phyloP scores from a whole-genome alignment of 805 yeast genomes.

The Teunomyces barrocoloradensis region DNA sequence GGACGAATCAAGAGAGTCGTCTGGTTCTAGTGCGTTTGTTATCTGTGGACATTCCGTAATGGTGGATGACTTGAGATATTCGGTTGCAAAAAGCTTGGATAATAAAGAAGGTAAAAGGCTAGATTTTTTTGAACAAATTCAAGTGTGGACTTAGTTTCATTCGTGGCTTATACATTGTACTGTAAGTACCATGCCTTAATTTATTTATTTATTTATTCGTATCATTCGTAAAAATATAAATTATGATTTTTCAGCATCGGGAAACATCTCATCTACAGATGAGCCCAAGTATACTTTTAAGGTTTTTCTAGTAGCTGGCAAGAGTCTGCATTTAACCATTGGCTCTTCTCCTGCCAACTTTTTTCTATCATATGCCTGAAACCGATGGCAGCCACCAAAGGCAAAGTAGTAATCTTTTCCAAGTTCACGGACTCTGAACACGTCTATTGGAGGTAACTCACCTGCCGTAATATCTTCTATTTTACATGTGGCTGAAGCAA shows the following conservation, averaged over 20 bases:
- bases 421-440: conserved; percentile 60
- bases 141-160: conserved; percentile 52
- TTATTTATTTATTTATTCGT: background rate
- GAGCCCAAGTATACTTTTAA: conserved; percentile 69
- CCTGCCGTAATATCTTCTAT: conserved; percentile 52
- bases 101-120: conserved; percentile 43
- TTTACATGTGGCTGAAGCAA: conserved; percentile 60
- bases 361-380: conserved; percentile 74
- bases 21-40: conserved; percentile 50
- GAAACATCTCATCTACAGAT: conserved; percentile 54
- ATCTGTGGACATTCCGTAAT: conserved; percentile 63
- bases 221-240: background rate
- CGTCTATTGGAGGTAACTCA: conserved; percentile 81
- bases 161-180: too few relatives aligned
- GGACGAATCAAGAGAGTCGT: conserved; percentile 32
- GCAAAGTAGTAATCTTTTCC: conserved; percentile 70
- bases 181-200: background rate
- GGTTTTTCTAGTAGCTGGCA: conserved; percentile 74
- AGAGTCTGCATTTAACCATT: conserved; percentile 64
- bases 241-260: background rate
- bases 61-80: conserved; percentile 54
- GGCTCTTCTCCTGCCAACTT: conserved; percentile 29
- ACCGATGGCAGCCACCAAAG: conserved; percentile 88
- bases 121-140: conserved; percentile 73
- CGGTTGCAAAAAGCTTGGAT: conserved; percentile 43